Conservation (phyloP, 495 filamentous ascomycete species). For the Neurospora sublineolata region DNA sequence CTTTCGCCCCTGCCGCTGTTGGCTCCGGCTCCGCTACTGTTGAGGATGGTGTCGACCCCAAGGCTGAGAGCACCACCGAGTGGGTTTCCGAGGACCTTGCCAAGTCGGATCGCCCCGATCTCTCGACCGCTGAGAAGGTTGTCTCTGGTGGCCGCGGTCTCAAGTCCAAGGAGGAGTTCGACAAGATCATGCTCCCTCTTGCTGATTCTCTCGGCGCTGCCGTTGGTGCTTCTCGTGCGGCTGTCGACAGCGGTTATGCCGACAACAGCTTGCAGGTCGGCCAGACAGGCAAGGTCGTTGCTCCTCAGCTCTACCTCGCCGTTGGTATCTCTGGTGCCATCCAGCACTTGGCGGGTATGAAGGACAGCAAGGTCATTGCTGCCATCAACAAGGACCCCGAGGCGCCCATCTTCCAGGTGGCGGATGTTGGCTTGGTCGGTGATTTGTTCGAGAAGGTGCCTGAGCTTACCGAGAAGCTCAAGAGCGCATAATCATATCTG, state of each 20-base stretch:
- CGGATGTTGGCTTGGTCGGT: constrained; percentile 87
- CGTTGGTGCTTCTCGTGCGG: constrained; percentile 86
- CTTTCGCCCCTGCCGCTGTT: constrained; percentile 55
- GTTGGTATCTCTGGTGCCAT: constrained; percentile 95
- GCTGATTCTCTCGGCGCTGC: constrained; percentile 88
- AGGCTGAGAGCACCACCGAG: constrained; percentile 57
- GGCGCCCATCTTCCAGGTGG: constrained; percentile 96
- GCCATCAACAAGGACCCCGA: constrained; percentile 97
- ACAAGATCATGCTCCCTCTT: constrained; percentile 78
- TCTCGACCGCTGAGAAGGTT: constrained; percentile 75
- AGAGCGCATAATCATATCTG: constrained; percentile 37
- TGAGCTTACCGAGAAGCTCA: constrained; percentile 91
- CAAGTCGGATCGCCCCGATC: constrained; percentile 89
- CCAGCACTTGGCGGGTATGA: constrained; percentile 98
- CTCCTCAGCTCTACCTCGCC: constrained; percentile 87
- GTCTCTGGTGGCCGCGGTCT: constrained; percentile 91
- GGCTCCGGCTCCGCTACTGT: constrained; percentile 44
- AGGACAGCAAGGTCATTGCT: constrained; percentile 99
- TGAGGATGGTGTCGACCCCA: constrained; percentile 60
- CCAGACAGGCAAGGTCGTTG: constrained; percentile 97
- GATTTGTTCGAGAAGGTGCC: constrained; percentile 94
- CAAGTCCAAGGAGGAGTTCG: constrained; percentile 96
- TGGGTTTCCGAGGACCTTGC: constrained; percentile 92
- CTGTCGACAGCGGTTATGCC: constrained; percentile 96
- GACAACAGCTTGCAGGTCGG: constrained; percentile 98